A percentile compares a stretch with the other conserved stretches of the same genome.
These are phyloP conservation scores for Arbutus unedo DNA, from an alignment of 148 eudicot genomes.

Conservation along the genomic window DNA sequence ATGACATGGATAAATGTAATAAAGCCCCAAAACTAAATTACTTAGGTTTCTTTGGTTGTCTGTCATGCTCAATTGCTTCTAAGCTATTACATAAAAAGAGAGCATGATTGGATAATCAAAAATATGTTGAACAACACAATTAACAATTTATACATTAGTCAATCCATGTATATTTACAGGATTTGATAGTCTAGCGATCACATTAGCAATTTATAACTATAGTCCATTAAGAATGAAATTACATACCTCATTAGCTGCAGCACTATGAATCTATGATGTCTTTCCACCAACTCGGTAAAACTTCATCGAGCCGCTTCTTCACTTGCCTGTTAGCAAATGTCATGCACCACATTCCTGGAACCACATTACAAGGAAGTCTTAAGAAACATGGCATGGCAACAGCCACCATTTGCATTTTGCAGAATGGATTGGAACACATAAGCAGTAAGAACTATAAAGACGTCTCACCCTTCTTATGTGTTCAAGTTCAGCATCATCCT, in stretches of 20 bases:
- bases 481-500: constrained; percentile 92
- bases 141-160: constrained; percentile 7
- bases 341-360: constrained; percentile 86
- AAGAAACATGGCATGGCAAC: neutral
- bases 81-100: neutral
- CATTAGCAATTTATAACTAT: neutral
- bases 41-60: neutral
- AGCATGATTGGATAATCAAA: neutral
- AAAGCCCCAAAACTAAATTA: neutral
- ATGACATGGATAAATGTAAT: too few species aligned
- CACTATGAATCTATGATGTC: constrained; percentile 50
- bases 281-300: constrained; percentile 83
- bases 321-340: constrained; percentile 87
- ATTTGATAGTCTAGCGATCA: neutral
- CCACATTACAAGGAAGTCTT: neutral
- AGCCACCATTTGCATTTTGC: neutral
- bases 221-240: neutral
- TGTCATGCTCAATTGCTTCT: neutral
- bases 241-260: constrained; percentile 85
- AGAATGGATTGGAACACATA: neutral
- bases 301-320: constrained; percentile 71
- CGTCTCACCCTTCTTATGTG: constrained; percentile 61
- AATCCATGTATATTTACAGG: neutral
- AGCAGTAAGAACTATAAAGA: constrained; percentile 7
- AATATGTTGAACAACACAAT: neutral